Base-by-base conservation (phyloP, 305 asterid genomes). In the Petunia hybrid region DNA sequence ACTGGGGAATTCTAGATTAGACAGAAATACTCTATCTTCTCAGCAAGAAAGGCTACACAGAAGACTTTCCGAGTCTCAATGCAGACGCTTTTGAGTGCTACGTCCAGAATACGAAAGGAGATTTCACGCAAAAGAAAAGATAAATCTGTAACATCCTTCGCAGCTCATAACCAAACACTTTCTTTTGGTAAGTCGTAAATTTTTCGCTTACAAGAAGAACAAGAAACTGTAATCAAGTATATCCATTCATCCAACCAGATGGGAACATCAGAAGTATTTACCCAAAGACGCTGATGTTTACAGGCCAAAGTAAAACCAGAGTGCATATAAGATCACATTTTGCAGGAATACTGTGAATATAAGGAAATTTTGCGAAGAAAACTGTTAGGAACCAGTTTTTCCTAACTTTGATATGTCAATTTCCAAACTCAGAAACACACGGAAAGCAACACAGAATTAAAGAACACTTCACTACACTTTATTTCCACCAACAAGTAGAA, bases 11-110 rank as follows among this genome's bases (percentile, higher is more conserved):
- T 31, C 5, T 14, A 70, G 43, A 71, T 46, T 71, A 31, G 43
- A 10, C 77, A 71, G 43, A 71, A 31, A 71, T 46, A 46, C 10
- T 43, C 8, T 60, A 3, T 46, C 77, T 31, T 5, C 38, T 2
- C 40, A 3, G 59, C 77, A 71, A 46, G 42, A 4, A 8, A 71
- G 61, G 61, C 13, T 46, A 46, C 31, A 7, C 43, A 22, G 31
- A 22, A 22, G 31, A 22, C 31, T 22, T 31, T 8, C 41, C 41
- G 48, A 71, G 39, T 5, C 77, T 71, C 61, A 5, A 6, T 45
- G 61, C 77, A 71, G 77, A 71, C 31, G 78, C 35, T 43, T 35
- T 71, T 35, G 61, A 10, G 45, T 12, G 48, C 13, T 71, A 71
- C 43, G 35, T 0, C 7, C 62, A 48, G 61, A 2, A 48, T 35